These are phyloP conservation scores for Meredithiella fracta DNA, from an alignment of 2,329 filamentous ascomycete species.

Conservation along the genomic window DNA sequence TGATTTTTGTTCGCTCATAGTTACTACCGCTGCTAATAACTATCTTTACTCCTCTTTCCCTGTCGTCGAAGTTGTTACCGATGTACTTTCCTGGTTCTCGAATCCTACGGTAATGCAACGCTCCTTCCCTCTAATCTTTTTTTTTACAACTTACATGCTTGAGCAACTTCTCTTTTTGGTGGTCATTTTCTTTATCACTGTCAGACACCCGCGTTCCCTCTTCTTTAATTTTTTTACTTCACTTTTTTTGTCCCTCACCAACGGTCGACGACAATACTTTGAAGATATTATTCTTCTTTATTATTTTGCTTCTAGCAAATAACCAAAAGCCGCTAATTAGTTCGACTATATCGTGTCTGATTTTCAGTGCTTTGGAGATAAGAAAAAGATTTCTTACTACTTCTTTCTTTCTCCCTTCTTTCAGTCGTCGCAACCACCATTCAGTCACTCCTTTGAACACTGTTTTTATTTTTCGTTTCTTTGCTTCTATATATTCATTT, in stretches of 20 bases:
- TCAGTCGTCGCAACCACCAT: conserved; percentile 3
- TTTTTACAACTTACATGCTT: conserved; percentile 2
- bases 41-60: neutral
- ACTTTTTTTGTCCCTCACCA: conserved; percentile 4
- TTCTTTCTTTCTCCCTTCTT: conserved; percentile 13
- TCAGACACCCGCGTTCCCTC: neutral
- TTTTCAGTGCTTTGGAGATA: neutral
- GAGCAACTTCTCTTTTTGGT: neutral
- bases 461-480: neutral
- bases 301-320: conserved; percentile 17
- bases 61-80: neutral
- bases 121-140: neutral
- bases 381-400: neutral
- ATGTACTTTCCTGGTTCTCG: neutral
- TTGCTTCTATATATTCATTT: neutral
- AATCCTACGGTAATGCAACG: neutral
- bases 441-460: conserved; percentile 5
- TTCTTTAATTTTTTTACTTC: conserved; percentile 10
- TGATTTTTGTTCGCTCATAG: neutral
- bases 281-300: conserved; percentile 7
- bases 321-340: conserved; percentile 15
- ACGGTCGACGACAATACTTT: conserved; percentile 9
- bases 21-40: too few relatives aligned
- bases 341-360: conserved; percentile 6
- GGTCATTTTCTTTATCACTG: neutral